Base-by-base conservation (phyloP, 2,329 filamentous ascomycete genomes). In the Diplodia corticola region DNA sequence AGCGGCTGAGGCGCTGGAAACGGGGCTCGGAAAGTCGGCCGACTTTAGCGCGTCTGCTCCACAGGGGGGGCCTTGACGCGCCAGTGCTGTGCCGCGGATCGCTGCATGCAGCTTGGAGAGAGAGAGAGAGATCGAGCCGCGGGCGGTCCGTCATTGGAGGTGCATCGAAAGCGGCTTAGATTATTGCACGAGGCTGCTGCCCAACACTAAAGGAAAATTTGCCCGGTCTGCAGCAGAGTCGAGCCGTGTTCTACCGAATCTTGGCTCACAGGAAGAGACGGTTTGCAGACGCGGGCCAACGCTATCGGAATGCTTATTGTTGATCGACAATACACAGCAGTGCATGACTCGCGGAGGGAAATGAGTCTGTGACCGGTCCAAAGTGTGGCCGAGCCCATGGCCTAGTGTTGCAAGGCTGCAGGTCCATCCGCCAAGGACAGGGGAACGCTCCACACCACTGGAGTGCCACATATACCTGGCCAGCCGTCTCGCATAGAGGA, bases 281-380 rank as follows among this genome's bases (percentile, higher is more conserved):
- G 37, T 15, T 13, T 35, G 30, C 33, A 55, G 22, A n/a, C 13
- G 3, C 22, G 20, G 33, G 3, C 26, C 33, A 24, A 46, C 55
- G 17, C 55, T 60, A 30, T 40, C 55, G 55, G 17, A 48, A 30
- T 60, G 40, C 55, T 48, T 44, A 59, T 48, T 28, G 46, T 46
- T 60, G 40, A 46, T 60, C 55, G 55, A 60, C 55, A 48, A 7
- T 48, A 46, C 28, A 44, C 48, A 60, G 37, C n/a, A n/a, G 20
- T 22, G 55, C 40, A 12, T 60, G 40, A 60, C 55, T 60, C 55
- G 55, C 37, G 2, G 3, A 12, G n/a, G 6, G 40, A 40, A 40
- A 40, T 13, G 55, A 60, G n/a, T 2, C 17, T 2, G 13, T 15
- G 10, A 33, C 6, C 7, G n/a, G 20, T 13, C 35, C 20, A 57